phyloP scores from a whole-genome alignment of 208 protist genomes.

The Phytomonas sp. region DNA sequence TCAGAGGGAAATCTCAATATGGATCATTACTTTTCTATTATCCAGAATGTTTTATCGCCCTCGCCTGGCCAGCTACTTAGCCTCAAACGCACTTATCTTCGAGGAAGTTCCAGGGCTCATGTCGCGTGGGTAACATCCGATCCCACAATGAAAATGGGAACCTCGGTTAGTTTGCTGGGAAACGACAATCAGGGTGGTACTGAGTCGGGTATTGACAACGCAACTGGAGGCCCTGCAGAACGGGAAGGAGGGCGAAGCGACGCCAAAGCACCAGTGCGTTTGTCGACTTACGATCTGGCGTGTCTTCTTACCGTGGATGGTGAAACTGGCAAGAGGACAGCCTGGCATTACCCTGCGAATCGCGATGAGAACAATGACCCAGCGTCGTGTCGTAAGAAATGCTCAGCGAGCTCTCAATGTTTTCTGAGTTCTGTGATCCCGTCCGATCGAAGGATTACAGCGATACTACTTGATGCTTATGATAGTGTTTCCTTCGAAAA shows the following conservation, averaged over 20 bases:
- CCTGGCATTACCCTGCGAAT: constrained; percentile 9
- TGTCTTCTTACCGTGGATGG: constrained; percentile 30
- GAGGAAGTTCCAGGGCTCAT: constrained; percentile 35
- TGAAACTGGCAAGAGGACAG: constrained; percentile 20
- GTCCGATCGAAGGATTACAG: constrained; percentile 18
- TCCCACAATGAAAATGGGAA: constrained; percentile 7
- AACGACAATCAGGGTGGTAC: constrained; percentile 11
- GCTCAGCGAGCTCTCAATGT: neutral
- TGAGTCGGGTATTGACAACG: neutral
- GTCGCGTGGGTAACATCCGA: constrained; percentile 21
- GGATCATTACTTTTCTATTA: constrained; percentile 9
- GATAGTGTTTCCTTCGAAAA: neutral
- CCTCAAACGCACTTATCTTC: constrained; percentile 29
- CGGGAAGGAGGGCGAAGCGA: constrained; percentile 15
- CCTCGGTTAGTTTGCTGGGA: constrained; percentile 15
- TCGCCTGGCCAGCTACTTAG: neutral
- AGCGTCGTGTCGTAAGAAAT: neutral
- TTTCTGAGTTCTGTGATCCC: constrained; percentile 15
- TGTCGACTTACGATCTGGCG: constrained; percentile 12
- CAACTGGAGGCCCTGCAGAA: constrained; percentile 12
- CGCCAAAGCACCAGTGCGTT: neutral
- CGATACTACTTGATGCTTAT: constrained; percentile 14
- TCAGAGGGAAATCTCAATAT: neutral
- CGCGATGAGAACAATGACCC: neutral
- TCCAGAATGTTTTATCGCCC: neutral